Evolutionary conservation across 2,329 filamentous ascomycete species (phyloP).

Genomic region (Claviceps sp.): DNA sequence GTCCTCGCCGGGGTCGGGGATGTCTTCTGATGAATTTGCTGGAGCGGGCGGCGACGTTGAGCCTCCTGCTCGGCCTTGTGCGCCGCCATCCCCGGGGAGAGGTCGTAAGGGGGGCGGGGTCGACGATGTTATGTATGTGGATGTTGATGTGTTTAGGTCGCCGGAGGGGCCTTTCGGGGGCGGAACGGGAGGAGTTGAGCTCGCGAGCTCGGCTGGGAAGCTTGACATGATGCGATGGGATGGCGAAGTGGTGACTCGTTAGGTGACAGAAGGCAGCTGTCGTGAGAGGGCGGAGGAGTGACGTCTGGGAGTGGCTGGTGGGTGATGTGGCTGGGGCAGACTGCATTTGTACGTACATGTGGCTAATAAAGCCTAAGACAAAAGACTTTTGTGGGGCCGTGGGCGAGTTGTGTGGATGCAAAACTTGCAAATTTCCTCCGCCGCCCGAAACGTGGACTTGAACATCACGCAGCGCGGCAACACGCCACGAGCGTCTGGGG

Average conservation of each 20-base stretch:
- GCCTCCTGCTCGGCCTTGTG: conserved; percentile 7
- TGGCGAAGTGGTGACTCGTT: neutral
- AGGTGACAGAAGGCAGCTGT: neutral
- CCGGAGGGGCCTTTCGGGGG: conserved; percentile 61
- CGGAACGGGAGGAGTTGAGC: conserved; percentile 45
- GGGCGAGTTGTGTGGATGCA: too few relatives aligned
- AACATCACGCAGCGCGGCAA: too few relatives aligned
- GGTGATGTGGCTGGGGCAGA: neutral
- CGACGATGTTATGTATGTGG: conserved; percentile 29
- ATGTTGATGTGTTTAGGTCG: conserved; percentile 42
- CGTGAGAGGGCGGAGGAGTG: neutral
- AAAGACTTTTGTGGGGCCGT: too few relatives aligned
- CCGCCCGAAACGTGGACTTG: too few relatives aligned
- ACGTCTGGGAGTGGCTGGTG: neutral
- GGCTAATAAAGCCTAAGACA: too few relatives aligned
- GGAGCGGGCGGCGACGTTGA: conserved; percentile 12
- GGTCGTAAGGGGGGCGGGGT: conserved; percentile 2
- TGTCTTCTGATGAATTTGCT: conserved; percentile 14
- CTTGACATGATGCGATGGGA: conserved; percentile 13
- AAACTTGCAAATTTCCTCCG: too few relatives aligned
- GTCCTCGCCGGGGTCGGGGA: conserved; percentile 49
- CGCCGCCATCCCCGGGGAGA: neutral
- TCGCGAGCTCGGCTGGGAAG: conserved; percentile 16
- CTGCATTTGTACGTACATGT: too few relatives aligned
- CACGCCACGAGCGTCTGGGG: too few relatives aligned